Evolutionary conservation across 768 basidiomycete genomes (phyloP).

Genomic region (Tricholoma hemisulphureum): DNA sequence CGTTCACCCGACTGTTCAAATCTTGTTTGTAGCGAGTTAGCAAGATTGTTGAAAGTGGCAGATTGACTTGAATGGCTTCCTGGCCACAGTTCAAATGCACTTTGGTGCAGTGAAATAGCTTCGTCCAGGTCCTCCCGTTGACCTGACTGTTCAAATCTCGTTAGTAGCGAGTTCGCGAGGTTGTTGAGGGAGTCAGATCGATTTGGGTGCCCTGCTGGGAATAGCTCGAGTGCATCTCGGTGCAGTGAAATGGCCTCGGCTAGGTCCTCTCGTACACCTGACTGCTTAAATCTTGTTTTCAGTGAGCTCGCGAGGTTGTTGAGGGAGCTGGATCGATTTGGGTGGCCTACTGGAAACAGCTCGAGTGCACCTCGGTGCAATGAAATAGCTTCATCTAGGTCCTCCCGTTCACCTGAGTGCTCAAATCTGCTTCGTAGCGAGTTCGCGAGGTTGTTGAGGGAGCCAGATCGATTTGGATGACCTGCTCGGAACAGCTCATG

Average conservation of each 20-base stretch:
- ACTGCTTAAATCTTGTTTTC: neutral
- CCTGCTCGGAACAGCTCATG: no score
- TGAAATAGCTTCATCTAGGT: neutral
- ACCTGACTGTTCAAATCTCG: neutral
- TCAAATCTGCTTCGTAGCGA: no score
- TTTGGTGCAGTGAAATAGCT: constrained; percentile 13
- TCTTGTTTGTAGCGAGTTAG: constrained; percentile 10
- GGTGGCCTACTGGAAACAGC: neutral
- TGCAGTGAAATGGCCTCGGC: constrained; percentile 15
- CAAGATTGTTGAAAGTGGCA: constrained; percentile 12
- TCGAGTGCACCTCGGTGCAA: neutral
- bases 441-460: no score
- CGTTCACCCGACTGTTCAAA: constrained; percentile 18
- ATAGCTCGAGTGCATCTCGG: constrained; percentile 6
- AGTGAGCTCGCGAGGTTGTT: neutral
- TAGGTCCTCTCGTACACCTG: constrained; percentile 14
- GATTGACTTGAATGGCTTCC: constrained; percentile 6
- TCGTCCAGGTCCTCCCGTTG: constrained; percentile 9
- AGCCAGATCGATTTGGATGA: no score
- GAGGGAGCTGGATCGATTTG: neutral
- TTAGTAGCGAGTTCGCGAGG: constrained; percentile 1
- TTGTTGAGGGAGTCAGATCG: constrained; percentile 7
- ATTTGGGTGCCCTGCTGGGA: constrained; percentile 9
- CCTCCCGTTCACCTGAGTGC: neutral
- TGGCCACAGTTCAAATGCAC: constrained; percentile 8